These are phyloP conservation scores for Teratosphaeria viscida DNA, from an alignment of 2,329 filamentous ascomycete species.

Conservation along the genomic window DNA sequence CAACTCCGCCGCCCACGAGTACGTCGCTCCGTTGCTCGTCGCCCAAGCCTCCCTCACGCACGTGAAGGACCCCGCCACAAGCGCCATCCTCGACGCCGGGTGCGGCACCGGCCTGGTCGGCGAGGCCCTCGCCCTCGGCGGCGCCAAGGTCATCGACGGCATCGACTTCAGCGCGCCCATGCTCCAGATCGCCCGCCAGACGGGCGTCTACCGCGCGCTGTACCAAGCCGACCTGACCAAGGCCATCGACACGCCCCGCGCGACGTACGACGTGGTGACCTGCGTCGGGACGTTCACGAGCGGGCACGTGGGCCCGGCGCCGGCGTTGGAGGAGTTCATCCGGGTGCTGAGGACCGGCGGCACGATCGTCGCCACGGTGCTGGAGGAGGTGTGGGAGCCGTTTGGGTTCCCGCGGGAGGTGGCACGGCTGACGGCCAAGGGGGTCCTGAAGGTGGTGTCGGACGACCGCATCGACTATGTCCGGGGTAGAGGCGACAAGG, in stretches of 20 bases:
- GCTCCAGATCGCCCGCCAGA: constrained; percentile 42
- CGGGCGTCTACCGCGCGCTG: constrained; percentile 38
- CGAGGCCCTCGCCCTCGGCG: constrained; percentile 34
- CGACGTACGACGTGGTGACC: constrained; percentile 40
- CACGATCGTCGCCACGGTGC: constrained; percentile 41
- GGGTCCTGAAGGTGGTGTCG: background rate
- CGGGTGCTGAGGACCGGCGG: constrained; percentile 39
- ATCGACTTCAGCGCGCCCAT: constrained; percentile 44
- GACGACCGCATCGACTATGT: background rate
- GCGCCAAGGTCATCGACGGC: constrained; percentile 40
- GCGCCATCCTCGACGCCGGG: constrained; percentile 43
- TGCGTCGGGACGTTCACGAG: constrained; percentile 48
- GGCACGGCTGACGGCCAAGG: constrained; percentile 21
- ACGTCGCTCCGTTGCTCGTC: constrained; percentile 32
- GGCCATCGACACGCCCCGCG: constrained; percentile 30
- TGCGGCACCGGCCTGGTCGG: constrained; percentile 48
- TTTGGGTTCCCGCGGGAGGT: constrained; percentile 40
- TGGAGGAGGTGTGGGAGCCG: constrained; percentile 40
- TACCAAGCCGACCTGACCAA: constrained; percentile 38
- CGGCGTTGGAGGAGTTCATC: constrained; percentile 40
- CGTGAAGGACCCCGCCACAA: constrained; percentile 10
- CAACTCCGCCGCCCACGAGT: constrained; percentile 10
- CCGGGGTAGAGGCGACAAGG: background rate
- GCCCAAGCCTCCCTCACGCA: constrained; percentile 23
- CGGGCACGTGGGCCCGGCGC: constrained; percentile 43